Conservation (phyloP, 352 stramenopile genomes). For the Phytophthora macrochlamydospora region DNA sequence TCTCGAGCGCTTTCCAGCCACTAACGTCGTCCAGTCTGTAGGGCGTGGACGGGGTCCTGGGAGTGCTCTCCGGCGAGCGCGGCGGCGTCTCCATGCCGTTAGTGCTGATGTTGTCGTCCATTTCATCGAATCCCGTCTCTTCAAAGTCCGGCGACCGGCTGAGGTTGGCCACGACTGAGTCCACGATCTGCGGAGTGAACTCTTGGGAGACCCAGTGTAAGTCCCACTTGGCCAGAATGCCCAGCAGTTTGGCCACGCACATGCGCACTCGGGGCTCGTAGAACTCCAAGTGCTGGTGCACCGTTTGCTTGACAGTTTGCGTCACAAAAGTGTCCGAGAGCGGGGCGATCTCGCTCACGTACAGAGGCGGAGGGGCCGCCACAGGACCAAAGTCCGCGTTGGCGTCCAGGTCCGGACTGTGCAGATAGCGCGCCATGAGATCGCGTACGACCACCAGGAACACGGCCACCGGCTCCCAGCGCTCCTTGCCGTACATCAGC, state of each 20-base stretch:
- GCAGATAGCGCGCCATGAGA: constrained; percentile 41
- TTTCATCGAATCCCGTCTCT: constrained; percentile 72
- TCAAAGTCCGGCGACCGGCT: constrained; percentile 83
- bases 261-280: constrained; percentile 87
- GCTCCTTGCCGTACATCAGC: constrained; percentile 56
- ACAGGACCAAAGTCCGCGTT: constrained; percentile 38
- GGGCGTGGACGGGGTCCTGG: constrained; percentile 75
- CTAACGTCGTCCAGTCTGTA: constrained; percentile 95
- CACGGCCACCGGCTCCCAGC: constrained; percentile 81
- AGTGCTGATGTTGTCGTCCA: constrained; percentile 83
- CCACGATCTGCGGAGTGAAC: constrained; percentile 76
- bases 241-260: constrained; percentile 72
- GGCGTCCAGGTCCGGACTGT: constrained; percentile 34
- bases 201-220: constrained; percentile 56
- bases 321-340: constrained; percentile 53
- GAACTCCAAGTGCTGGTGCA: constrained; percentile 79
- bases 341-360: constrained; percentile 26
- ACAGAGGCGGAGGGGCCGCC: constrained; percentile 13
- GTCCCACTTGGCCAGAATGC: constrained; percentile 67
- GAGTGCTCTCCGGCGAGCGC: constrained; percentile 62
- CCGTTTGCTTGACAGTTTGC: constrained; percentile 41
- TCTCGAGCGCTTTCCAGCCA: constrained; percentile 96
- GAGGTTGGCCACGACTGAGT: constrained; percentile 77
- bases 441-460: constrained; percentile 64
- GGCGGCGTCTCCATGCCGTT: constrained; percentile 80